Base-by-base conservation (phyloP, 345 rosid genomes). In the Trapa bicornis region DNA sequence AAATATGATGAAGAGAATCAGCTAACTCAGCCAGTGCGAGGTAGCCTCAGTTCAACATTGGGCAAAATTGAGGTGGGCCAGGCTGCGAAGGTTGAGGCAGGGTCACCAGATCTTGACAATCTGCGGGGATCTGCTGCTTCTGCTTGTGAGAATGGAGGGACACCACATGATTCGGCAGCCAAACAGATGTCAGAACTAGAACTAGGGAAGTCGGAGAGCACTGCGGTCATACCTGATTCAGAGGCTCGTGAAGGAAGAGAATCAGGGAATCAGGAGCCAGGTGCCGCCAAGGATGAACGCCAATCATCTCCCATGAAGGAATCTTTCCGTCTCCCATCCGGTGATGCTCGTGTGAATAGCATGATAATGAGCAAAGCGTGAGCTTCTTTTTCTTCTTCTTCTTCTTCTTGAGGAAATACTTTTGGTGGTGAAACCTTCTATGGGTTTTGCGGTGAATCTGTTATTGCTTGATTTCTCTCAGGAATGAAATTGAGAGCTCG, bases 1-100 rank as follows among this genome's bases (percentile, higher is more conserved):
- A 94, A 84, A 80, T 85, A 84, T 47, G 98, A 91, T 15, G 97
- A 91, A 3, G 99, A 95, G 61, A 85, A 76, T 75, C 83, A 83
- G 61, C 73, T 84, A 9, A 65, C 14, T 50, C 76, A 72, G 53
- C 75, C 87, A 3, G 80, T 75, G 48, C 81, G 91, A 3, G 80
- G 65, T 61, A 67, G 74, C 72, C 70, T 87, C 77, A 71, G 79
- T 74, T 76, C 87, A 0, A 73, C 84, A 11, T 69, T 79, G 15
- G 52, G 83, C 42, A 95, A 89, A 75, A 72, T 71, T 38, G 96
- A 85, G 70, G 67, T 62, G 1, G 92, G 86, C 70, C 86, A 83
- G 68, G 69, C 83, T 15, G 68, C 82, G 2, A 86, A 82, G 77
- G 57, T 68, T 1, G 89, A 87, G 65, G 69, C 75, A 54, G 71